Base-by-base conservation (phyloP, 352 stramenopile species). In the Phytophthora ramorum region DNA sequence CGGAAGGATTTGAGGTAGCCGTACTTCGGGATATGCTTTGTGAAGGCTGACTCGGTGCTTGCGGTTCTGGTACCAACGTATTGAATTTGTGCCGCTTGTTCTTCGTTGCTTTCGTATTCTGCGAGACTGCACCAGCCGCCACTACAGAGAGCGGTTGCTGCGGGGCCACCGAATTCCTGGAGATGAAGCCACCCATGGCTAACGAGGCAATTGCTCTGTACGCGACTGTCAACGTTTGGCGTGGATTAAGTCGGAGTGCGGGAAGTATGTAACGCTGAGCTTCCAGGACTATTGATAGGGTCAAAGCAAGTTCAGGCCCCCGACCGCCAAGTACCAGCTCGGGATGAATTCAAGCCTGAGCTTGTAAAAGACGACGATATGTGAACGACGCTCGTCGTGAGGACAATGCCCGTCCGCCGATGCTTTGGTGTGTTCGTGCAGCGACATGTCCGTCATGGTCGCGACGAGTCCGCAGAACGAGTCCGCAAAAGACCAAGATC, bases 121-220 rank as follows among this genome's bases (percentile, higher is more conserved):
- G 50, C 22, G 38, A 16, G 14, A 50, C 41, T 13, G 46, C 26
- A 69, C 7, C 63, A 35, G 55, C 60, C 49, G 66, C 62, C 6
- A 83, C 71, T 12, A 76, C 58, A 1, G 68, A 72, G 28, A 81
- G 70, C 20, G 60, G 50, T 0, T 71, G 49, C 20, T 77, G 70
- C 7, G 76, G 78, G 66, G 69, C 76, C 38, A 80, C 76, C 16
- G 66, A 78, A 50, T 87, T 85, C 49, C 69, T 75, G 17, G 78
- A 86, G 53, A 84, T 66, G 44, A 76, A 48, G 35, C 67, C 64
- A 26, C 78, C 81, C 78, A 89, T 87, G 16, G 24, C 40, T 58
- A 57, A 57, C 17, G n/a, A 65, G 40, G 13, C 30, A 4, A 20
- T 35, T 19, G 38, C 35, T 45, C 50, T 41, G n/a, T 30, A 45